Evolutionary conservation across 495 filamentous ascomycete genomes (phyloP).

Genomic region (Daldinia childiae): DNA sequence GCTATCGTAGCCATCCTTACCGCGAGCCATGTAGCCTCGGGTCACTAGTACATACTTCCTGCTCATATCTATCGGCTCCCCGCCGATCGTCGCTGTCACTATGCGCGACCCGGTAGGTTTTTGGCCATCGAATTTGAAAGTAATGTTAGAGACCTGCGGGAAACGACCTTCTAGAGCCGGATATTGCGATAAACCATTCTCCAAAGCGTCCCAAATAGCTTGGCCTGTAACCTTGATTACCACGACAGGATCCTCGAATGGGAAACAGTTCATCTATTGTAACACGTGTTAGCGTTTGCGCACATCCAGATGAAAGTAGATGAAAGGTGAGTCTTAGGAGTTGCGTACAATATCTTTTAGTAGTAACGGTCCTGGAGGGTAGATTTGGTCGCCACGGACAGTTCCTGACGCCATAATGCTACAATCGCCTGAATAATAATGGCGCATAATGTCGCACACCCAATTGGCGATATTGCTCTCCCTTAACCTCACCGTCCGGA

Average conservation of each 20-base stretch:
- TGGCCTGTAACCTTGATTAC: conserved; percentile 73
- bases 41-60: conserved; percentile 75
- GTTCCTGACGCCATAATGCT: conserved; percentile 87
- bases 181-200: conserved; percentile 81
- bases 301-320: conserved; percentile 26
- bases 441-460: conserved; percentile 88
- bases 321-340: not conserved
- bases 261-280: conserved; percentile 72
- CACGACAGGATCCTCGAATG: conserved; percentile 90
- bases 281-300: conserved; percentile 3
- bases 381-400: conserved; percentile 90
- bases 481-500: conserved; percentile 76
- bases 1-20: conserved; percentile 84
- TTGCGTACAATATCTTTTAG: conserved; percentile 72
- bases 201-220: conserved; percentile 76
- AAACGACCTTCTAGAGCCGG: conserved; percentile 85
- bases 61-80: conserved; percentile 65
- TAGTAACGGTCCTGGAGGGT: conserved; percentile 77
- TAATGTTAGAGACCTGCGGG: conserved; percentile 84
- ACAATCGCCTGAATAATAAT: conserved; percentile 81
- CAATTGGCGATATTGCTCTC: conserved; percentile 92
- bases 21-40: conserved; percentile 84
- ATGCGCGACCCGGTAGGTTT: conserved; percentile 69
- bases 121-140: conserved; percentile 71
- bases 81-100: conserved; percentile 66